A percentile compares a stretch with the other conserved stretches of the same genome.
Evolutionary conservation across 2,329 filamentous ascomycete genomes (phyloP).

Genomic region (Claviceps africana): DNA sequence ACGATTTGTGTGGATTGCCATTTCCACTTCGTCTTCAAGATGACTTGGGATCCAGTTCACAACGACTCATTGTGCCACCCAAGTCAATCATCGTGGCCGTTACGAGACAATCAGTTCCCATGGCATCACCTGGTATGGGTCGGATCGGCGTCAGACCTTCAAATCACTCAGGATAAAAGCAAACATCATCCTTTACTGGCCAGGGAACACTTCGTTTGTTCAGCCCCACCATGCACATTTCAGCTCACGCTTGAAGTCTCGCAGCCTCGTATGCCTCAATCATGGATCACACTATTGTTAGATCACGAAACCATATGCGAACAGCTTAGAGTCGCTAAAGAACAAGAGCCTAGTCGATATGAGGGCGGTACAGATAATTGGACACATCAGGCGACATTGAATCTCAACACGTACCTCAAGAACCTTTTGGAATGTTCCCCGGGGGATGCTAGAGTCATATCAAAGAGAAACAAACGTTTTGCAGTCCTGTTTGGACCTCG

Average conservation of each 20-base stretch:
- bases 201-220: constrained; percentile 27
- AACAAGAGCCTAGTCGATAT: constrained; percentile 35
- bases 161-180: constrained; percentile 11
- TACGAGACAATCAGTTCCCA: constrained; percentile 20
- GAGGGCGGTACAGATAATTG: constrained; percentile 27
- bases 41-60: constrained; percentile 19
- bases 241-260: constrained; percentile 33
- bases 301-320: constrained; percentile 30
- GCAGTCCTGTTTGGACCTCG: constrained; percentile 37
- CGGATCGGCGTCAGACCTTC: constrained; percentile 15
- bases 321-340: constrained; percentile 25
- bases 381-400: constrained; percentile 25
- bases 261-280: constrained; percentile 29
- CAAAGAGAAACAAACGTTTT: constrained; percentile 43
- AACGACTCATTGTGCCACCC: constrained; percentile 17
- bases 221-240: constrained; percentile 26
- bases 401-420: constrained; percentile 37
- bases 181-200: constrained; percentile 27
- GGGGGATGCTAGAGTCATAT: constrained; percentile 30
- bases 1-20: constrained; percentile 27
- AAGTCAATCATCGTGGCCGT: constrained; percentile 20
- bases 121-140: constrained; percentile 26
- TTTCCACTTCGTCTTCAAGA: constrained; percentile 27
- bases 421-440: constrained; percentile 29
- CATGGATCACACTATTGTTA: constrained; percentile 28